phyloP scores from a whole-genome alignment of 1,284 basidiomycete species.

The Coriolopsis trogii region DNA sequence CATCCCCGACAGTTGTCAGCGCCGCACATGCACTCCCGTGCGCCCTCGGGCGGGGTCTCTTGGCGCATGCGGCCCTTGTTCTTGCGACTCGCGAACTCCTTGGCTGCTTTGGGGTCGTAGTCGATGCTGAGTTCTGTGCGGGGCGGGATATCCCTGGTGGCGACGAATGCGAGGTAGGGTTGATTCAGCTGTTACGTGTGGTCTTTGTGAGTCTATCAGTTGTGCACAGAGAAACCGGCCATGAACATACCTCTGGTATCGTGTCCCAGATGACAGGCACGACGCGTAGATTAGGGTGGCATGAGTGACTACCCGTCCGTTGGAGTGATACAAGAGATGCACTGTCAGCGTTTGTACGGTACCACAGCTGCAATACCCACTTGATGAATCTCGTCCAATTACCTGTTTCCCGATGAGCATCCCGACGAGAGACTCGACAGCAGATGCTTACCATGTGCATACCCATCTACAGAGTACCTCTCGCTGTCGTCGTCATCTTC shows the following conservation, averaged over 20 bases:
- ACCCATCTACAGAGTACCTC: constrained; percentile 53
- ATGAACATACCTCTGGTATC: constrained; percentile 49
- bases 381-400: constrained; percentile 78
- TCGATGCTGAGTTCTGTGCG: constrained; percentile 64
- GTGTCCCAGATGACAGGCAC: constrained; percentile 64
- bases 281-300: constrained; percentile 57
- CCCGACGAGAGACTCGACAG: not conserved
- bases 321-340: no score
- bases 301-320: constrained; percentile 56
- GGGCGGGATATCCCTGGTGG: constrained; percentile 48
- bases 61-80: constrained; percentile 36
- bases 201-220: not conserved
- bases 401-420: constrained; percentile 40
- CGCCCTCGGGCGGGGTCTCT: constrained; percentile 13
- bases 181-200: constrained; percentile 47
- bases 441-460: constrained; percentile 43
- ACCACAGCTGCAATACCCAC: no score
- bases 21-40: constrained; percentile 26
- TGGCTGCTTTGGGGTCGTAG: constrained; percentile 50
- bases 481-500: constrained; percentile 37
- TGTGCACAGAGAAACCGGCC: not conserved
- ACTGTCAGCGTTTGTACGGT: no score
- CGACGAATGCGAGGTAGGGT: constrained; percentile 62
- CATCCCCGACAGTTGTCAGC: constrained; percentile 27
- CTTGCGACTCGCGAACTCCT: constrained; percentile 31